Percentiles rank a stretch among this genome's conserved stretches.
Conservation (phyloP, 2,329 filamentous ascomycete species). For the Amphichorda felina region DNA sequence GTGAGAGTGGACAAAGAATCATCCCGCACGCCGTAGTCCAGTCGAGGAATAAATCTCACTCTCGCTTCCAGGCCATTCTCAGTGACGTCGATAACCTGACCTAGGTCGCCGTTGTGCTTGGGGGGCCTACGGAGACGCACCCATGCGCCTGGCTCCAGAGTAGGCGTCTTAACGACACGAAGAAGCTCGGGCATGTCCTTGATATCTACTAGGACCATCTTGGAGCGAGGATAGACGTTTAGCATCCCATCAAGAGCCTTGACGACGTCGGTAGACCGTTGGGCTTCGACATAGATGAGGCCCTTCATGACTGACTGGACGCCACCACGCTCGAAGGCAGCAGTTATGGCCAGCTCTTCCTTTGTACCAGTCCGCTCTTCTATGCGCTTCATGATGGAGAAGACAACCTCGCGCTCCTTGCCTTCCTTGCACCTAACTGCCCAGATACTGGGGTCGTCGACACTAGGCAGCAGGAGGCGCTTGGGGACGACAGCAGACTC, state of each 20-base stretch:
- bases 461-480: conserved; percentile 76
- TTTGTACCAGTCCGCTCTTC: conserved; percentile 70
- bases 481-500: conserved; percentile 74
- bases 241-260: conserved; percentile 72
- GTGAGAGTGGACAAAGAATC: conserved; percentile 40
- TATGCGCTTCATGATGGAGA: conserved; percentile 77
- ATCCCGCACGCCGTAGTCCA: conserved; percentile 85
- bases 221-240: conserved; percentile 80
- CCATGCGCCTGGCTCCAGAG: conserved; percentile 78
- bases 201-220: conserved; percentile 81
- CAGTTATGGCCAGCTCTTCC: conserved; percentile 73
- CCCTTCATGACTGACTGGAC: conserved; percentile 76
- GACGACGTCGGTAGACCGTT: conserved; percentile 75
- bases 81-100: conserved; percentile 84
- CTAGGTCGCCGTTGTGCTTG: conserved; percentile 81
- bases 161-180: conserved; percentile 75
- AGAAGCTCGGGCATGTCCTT: conserved; percentile 98
- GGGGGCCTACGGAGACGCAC: conserved; percentile 73
- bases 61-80: conserved; percentile 84
- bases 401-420: conserved; percentile 87
- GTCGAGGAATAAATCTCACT: conserved; percentile 76
- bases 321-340: conserved; percentile 80
- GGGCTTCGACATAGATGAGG: conserved; percentile 90
- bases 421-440: conserved; percentile 86
- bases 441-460: conserved; percentile 95